phyloP scores from a whole-genome alignment of 139 green algal genomes.

The Astrephomene gubernaculifera region DNA sequence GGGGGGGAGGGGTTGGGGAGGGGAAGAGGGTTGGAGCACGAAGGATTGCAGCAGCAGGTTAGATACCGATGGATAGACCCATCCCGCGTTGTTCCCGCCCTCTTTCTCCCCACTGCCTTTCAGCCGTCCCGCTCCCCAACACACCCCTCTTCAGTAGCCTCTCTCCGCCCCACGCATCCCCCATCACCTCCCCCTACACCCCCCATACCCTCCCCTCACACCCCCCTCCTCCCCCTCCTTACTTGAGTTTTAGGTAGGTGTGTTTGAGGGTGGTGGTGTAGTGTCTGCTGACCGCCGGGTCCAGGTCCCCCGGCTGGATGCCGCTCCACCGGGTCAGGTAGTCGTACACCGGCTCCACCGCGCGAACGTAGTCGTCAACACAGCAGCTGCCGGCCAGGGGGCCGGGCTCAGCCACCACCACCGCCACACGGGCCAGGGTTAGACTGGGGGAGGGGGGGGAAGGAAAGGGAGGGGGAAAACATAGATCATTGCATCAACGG shows the following conservation, averaged over 20 bases:
- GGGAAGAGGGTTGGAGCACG: background rate
- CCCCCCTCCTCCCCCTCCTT: background rate
- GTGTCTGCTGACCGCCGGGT: conserved; percentile 75
- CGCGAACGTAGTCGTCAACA: conserved; percentile 95
- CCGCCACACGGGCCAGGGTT: conserved; percentile 86
- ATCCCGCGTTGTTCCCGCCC: too few relatives aligned
- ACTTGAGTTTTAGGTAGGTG: conserved; percentile 63
- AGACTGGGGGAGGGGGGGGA: conserved; percentile 62
- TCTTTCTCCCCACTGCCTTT: background rate
- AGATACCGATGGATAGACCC: too few relatives aligned
- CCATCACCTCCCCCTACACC: background rate
- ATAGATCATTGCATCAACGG: too few relatives aligned
- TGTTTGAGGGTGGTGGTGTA: conserved; percentile 92
- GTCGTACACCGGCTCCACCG: conserved; percentile 92
- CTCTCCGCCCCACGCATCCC: background rate
- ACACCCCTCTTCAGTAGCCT: background rate
- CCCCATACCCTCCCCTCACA: too few relatives aligned
- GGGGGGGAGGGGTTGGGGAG: background rate
- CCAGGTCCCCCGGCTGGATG: conserved; percentile 80
- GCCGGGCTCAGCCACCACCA: conserved; percentile 90
- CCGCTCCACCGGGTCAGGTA: conserved; percentile 91
- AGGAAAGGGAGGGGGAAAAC: background rate
- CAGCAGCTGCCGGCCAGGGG: conserved; percentile 61
- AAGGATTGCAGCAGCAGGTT: too few relatives aligned
- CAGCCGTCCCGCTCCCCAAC: background rate